Conservation (phyloP, 371 early-diverging fungal species). For the Basidiobolus meristosporus region DNA sequence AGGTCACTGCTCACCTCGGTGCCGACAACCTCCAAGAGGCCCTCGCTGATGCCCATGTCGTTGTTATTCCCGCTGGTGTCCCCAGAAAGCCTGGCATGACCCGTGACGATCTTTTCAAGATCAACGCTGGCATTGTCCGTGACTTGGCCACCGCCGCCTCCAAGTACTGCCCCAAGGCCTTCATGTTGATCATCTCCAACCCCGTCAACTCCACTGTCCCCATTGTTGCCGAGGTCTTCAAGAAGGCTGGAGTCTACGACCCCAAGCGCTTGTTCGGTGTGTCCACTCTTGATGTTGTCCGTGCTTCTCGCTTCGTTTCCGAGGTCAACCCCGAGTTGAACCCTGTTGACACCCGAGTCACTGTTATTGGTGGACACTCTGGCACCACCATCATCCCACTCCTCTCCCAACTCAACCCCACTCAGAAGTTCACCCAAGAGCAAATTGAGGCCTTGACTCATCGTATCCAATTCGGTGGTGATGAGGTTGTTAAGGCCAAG, state of each 20-base stretch:
- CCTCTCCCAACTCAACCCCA: slow-evolving; percentile 59
- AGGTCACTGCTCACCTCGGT: too few relatives aligned
- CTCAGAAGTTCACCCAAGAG: slow-evolving; percentile 66
- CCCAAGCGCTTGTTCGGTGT: slow-evolving; percentile 88
- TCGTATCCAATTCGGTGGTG: slow-evolving; percentile 98
- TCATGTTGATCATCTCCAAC: slow-evolving; percentile 94
- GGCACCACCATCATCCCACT: slow-evolving; percentile 96
- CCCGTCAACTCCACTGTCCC: slow-evolving; percentile 99
- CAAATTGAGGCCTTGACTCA: slow-evolving; percentile 84
- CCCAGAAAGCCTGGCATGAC: slow-evolving; percentile 99
- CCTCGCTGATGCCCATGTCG: too few relatives aligned
- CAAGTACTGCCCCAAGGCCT: slow-evolving; percentile 85
- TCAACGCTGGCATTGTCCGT: slow-evolving; percentile 8
- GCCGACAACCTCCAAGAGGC: too few relatives aligned
- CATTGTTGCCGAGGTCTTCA: slow-evolving; percentile 95
- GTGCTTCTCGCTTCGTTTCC: slow-evolving; percentile 91
- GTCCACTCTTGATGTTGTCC: slow-evolving; percentile 94
- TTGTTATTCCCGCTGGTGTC: slow-evolving; percentile 97
- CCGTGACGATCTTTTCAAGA: slow-evolving; percentile 90
- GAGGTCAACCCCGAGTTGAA: slow-evolving; percentile 46
- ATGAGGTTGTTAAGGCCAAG: too few relatives aligned
- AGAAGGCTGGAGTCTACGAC: slow-evolving; percentile 88
- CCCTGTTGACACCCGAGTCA: too few relatives aligned
- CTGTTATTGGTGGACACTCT: slow-evolving; percentile 97
- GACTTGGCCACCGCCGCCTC: slow-evolving; percentile 29